Base-by-base conservation (phyloP, 331 rosid species). In the Prunus yedoensis region DNA sequence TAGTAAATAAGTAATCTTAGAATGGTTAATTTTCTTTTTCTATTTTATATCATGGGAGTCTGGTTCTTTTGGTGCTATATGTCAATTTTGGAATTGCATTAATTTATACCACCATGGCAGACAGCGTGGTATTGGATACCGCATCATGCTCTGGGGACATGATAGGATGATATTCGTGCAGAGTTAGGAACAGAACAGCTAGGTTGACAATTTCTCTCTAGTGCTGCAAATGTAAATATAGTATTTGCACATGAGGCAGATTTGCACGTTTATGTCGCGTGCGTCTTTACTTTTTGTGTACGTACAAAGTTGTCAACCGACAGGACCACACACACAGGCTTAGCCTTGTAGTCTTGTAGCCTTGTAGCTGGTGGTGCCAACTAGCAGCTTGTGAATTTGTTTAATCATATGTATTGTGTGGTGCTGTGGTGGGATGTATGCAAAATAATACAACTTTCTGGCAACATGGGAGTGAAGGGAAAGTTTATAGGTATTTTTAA, bases 201-300 rank as follows among this genome's bases (percentile, higher is more conserved):
- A 45, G 81, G 87, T 84, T 75, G 92, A 90, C 89, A 79, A 80
- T 56, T 79, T 61, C 32, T 61, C 78, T 61, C 49, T 8, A 3
- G 15, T 46, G 46, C 28, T 59, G 16, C 30, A 30, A 59, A 20
- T 49, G 73, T 32, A 32, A 15, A 72, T 41, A 72, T 43, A 58
- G 13, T 58, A 25, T 16, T 10, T 1, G 2, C 60, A 46, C 8
- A 10, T 58, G 60, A 28, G 14, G 57, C 35, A 61, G 15, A 69
- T 50, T 8, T 51, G 47, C 47, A 60, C 58, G 59, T 58, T 9
- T 13, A 65, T 73, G 49, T 46, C 32, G 18, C 60, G 28, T 60
- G 57, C 10, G 49, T 59, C 13, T 59, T 9, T 18, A 2, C 25
- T 57, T 58, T 57, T 57, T 3, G 25, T 9, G n/a, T 17, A 3